Evolutionary conservation across 2,329 filamentous ascomycete species (phyloP).

Genomic region (Fusarium chlamydosporum): DNA sequence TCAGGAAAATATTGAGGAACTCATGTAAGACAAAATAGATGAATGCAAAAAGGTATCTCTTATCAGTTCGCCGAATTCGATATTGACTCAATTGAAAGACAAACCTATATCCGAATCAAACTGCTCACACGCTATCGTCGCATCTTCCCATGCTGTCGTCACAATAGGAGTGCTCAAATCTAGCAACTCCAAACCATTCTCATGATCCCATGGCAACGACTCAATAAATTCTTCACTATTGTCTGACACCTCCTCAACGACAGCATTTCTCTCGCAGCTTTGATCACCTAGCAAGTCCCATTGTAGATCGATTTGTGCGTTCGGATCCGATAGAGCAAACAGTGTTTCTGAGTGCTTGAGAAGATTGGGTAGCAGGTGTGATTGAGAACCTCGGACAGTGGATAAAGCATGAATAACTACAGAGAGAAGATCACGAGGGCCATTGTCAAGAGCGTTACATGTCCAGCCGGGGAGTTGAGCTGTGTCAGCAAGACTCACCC

Average conservation of each 20-base stretch:
- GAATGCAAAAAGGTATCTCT: too few species aligned
- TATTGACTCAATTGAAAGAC: conserved; percentile 1
- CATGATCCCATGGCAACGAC: conserved; percentile 9
- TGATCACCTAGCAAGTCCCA: conserved; percentile 15
- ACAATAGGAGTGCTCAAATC: conserved; percentile 32
- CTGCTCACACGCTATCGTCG: neutral
- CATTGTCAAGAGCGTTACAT: conserved; percentile 47
- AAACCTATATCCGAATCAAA: conserved; percentile 14
- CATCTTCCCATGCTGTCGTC: conserved; percentile 22
- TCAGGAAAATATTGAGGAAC: too few species aligned
- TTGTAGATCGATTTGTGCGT: conserved; percentile 21
- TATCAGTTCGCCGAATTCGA: too few species aligned
- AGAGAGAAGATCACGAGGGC: conserved; percentile 50
- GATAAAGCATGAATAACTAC: conserved; percentile 49
- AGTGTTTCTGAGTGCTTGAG: conserved; percentile 47
- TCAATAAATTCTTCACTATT: conserved; percentile 16
- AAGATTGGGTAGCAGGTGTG: conserved; percentile 50
- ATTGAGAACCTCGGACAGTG: conserved; percentile 48
- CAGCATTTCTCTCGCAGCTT: neutral
- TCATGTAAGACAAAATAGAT: too few species aligned
- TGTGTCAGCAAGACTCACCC: conserved; percentile 51
- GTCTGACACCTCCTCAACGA: conserved; percentile 34
- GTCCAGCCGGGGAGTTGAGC: conserved; percentile 41
- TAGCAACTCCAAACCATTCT: conserved; percentile 22
- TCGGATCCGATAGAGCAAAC: conserved; percentile 29